These are phyloP conservation scores for Rosa lucieae DNA, from an alignment of 306 rosid species.

Conservation along the genomic window DNA sequence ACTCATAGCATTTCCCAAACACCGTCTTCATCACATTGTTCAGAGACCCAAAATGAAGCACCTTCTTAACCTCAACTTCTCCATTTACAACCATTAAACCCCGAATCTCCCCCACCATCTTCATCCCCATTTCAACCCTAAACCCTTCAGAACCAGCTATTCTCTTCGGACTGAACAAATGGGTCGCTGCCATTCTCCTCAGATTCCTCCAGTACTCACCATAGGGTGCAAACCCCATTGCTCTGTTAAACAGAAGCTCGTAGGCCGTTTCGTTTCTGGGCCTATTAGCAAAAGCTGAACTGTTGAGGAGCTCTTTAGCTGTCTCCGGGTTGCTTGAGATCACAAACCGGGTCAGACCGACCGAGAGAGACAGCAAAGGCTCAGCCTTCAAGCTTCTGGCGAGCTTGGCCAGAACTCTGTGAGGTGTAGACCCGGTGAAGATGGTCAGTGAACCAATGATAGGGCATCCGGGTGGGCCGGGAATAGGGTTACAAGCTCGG, in stretches of 20 bases:
- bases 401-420: slow-evolving; percentile 28
- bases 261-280: slow-evolving; percentile 46
- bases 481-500: slow-evolving; percentile 11
- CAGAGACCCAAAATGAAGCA: slow-evolving; percentile 37
- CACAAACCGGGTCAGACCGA: slow-evolving; percentile 35
- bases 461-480: slow-evolving; percentile 31
- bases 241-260: slow-evolving; percentile 40
- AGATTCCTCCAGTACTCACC: slow-evolving; percentile 44
- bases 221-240: slow-evolving; percentile 49
- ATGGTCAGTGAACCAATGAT: slow-evolving; percentile 12
- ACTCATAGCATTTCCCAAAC: slow-evolving; percentile 34
- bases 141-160: slow-evolving; percentile 20
- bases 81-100: not conserved
- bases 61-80: slow-evolving; percentile 17
- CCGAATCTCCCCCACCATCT: slow-evolving; percentile 25
- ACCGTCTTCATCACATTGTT: slow-evolving; percentile 40
- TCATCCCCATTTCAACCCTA: slow-evolving; percentile 19
- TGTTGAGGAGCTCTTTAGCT: slow-evolving; percentile 32
- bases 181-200: slow-evolving; percentile 36
- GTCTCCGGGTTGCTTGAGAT: slow-evolving; percentile 35
- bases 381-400: slow-evolving; percentile 17
- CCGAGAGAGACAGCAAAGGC: slow-evolving; percentile 37
- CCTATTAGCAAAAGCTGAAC: slow-evolving; percentile 38
- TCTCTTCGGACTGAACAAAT: slow-evolving; percentile 36
- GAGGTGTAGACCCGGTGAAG: slow-evolving; percentile 23